These are phyloP conservation scores for Peronosclerospora sorghi DNA, from an alignment of 352 stramenopile genomes.

Conservation along the genomic window DNA sequence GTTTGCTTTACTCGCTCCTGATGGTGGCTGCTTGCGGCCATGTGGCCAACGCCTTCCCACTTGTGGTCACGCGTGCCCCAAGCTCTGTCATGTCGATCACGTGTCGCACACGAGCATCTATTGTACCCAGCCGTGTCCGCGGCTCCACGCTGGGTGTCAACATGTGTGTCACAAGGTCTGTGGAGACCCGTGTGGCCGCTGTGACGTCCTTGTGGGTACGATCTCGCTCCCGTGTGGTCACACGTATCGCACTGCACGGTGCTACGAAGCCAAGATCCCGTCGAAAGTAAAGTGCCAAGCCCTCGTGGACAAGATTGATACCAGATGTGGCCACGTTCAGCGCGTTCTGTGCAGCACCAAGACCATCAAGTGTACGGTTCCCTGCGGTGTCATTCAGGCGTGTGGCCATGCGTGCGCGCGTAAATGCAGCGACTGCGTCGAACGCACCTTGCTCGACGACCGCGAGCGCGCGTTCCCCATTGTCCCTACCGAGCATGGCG, in stretches of 20 bases:
- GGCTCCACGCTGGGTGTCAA: slow-evolving; percentile 27
- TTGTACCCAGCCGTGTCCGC: slow-evolving; percentile 48
- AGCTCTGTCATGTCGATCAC: slow-evolving; percentile 53
- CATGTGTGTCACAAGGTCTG: slow-evolving; percentile 53
- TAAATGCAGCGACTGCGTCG: slow-evolving; percentile 24
- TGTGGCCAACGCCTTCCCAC: slow-evolving; percentile 38
- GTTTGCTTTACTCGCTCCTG: slow-evolving; percentile 39
- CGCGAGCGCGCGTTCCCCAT: slow-evolving; percentile 18
- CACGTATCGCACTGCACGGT: slow-evolving; percentile 16
- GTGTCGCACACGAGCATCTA: slow-evolving; percentile 27
- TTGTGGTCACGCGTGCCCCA: slow-evolving; percentile 39
- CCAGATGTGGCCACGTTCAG: slow-evolving; percentile 22
- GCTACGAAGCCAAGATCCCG: slow-evolving; percentile 12
- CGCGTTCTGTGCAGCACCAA: slow-evolving; percentile 13
- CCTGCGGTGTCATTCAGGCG: slow-evolving; percentile 8
- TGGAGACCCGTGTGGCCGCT: slow-evolving; percentile 47
- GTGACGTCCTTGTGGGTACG: slow-evolving; percentile 25
- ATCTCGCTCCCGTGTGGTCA: slow-evolving; percentile 49
- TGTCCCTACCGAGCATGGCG: slow-evolving; percentile 25
- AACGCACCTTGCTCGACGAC: slow-evolving; percentile 20
- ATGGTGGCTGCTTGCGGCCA: slow-evolving; percentile 53
- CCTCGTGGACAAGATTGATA: slow-evolving; percentile 20
- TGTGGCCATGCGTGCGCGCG: slow-evolving; percentile 33
- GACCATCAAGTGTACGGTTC: slow-evolving; percentile 14
- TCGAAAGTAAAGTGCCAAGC: slow-evolving; percentile 17